Evolutionary conservation across 2,329 filamentous ascomycete species (phyloP).

Genomic region (Teratosphaeria nubilosa): DNA sequence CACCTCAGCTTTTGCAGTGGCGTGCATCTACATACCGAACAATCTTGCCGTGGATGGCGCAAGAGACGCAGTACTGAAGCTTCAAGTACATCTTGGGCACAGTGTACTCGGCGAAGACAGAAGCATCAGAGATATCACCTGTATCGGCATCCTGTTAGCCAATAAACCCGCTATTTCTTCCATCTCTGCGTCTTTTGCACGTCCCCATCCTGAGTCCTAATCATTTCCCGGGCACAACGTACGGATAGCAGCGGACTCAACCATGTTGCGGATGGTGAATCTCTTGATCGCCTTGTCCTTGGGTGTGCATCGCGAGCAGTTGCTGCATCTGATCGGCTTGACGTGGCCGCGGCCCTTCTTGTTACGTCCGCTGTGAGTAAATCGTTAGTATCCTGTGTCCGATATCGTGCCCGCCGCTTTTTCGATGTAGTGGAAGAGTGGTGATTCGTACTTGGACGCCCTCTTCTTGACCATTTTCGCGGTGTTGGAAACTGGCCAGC

Average conservation of each 20-base stretch:
- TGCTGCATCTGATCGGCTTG: conserved; percentile 95
- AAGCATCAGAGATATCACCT: conserved; percentile 99
- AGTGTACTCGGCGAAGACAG: conserved; percentile 97
- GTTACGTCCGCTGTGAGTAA: conserved; percentile 72
- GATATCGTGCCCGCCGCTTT: conserved; percentile 6
- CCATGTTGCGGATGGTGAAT: conserved; percentile 99
- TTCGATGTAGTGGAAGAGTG: neutral
- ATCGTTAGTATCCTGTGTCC: conserved; percentile 24
- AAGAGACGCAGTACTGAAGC: conserved; percentile 99
- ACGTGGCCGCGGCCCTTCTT: conserved; percentile 99
- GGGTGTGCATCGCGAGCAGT: conserved; percentile 73
- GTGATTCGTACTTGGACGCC: conserved; percentile 55
- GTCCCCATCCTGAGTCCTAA: neutral
- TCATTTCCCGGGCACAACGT: conserved; percentile 41
- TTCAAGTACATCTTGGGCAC: conserved; percentile 99
- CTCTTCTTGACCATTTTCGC: conserved; percentile 67
- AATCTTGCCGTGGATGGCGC: conserved; percentile 99
- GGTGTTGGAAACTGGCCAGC: conserved; percentile 30
- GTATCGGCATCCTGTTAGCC: conserved; percentile 13
- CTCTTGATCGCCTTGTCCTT: conserved; percentile 99
- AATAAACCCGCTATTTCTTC: neutral
- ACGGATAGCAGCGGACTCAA: conserved; percentile 99
- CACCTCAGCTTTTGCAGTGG: neutral
- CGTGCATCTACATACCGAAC: conserved; percentile 63
- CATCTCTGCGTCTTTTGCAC: neutral